Base-by-base conservation (phyloP, 306 rosid species). In the Cucurbita moschata region DNA sequence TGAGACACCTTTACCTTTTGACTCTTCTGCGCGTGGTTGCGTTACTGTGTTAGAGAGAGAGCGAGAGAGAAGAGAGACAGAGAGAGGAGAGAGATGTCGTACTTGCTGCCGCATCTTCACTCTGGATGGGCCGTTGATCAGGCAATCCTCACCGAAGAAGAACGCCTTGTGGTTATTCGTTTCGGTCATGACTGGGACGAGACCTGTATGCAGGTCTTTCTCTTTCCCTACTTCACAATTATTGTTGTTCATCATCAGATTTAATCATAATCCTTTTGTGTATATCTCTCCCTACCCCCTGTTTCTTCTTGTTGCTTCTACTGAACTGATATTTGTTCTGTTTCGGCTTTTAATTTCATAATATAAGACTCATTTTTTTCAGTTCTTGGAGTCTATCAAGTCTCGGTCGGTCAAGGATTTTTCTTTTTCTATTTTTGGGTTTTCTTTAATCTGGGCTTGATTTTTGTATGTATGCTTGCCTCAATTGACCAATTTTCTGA, bases 121-220 rank as follows among this genome's bases (percentile, higher is more conserved):
- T 90, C 96, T 0, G 94, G 93, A 59, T 88, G 93, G 93, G 90
- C 93, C 8, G 94, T 90, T 4, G 96, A 90, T 76, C 96, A 88
- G 67, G 90, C 96, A n/a, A 90, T 90, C 76, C 91, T 90, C 10
- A 90, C 91, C 0, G 94, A 90, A 77, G 96, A 90, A 76, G 94
- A 90, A 74, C 94, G 96, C 37, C 91, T 90, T 7, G 96, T 90
- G 30, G 87, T 90, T 52, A 88, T 85, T 78, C 87, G 91, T 4
- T 88, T 88, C 70, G 90, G 96, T 56, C 96, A 85, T 52, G 88
- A 86, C 46, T 86, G 96, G 94, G 94, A 90, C 15, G 96, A 90
- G 23, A 90, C 96, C 77, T 90, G 96, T 80, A 88, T 90, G 96
- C 96, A 90, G 91, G 96, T 86, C 57, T 3, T 26, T 63, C 11